A percentile compares a stretch with the other conserved stretches of the same genome.
Evolutionary conservation across 345 rosid genomes (phyloP).

Genomic region (Gossypium arboreum): DNA sequence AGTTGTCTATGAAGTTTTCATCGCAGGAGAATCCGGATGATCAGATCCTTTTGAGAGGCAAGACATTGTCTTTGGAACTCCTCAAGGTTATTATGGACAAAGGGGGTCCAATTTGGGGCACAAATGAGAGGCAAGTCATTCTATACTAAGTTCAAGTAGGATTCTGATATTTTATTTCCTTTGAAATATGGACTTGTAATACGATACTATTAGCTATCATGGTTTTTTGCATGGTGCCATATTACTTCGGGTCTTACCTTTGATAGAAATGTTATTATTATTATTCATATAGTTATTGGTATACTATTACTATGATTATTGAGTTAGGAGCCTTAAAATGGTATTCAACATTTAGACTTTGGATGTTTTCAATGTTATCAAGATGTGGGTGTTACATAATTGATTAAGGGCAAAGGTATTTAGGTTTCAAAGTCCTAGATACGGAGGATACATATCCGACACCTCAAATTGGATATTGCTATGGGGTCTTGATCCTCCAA

Average conservation of each 20-base stretch:
- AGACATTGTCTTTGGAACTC: constrained; percentile 74
- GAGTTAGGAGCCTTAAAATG: constrained; percentile 3
- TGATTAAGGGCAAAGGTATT: background rate
- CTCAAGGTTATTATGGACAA: constrained; percentile 73
- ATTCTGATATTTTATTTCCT: constrained; percentile 8
- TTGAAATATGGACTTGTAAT: background rate
- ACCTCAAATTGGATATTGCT: background rate
- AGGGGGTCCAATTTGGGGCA: constrained; percentile 72
- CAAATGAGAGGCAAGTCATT: constrained; percentile 64
- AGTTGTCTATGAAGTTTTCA: constrained; percentile 89
- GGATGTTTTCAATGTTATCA: background rate
- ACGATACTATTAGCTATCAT: background rate
- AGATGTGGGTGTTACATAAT: background rate
- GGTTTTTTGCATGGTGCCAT: background rate
- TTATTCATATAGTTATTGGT: background rate
- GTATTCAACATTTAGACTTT: background rate
- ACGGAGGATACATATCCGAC: background rate
- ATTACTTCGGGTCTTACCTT: background rate
- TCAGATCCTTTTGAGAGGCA: constrained; percentile 88
- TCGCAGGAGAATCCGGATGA: constrained; percentile 89
- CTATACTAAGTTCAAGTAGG: background rate
- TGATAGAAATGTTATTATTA: background rate
- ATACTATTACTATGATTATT: background rate
- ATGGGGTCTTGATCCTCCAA: background rate
- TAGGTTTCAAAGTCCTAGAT: background rate